Percentiles rank a stretch among this genome's conserved stretches.
These are phyloP conservation scores for Yarrowia osloensis DNA, from an alignment of 805 yeast genomes.

Conservation along the genomic window DNA sequence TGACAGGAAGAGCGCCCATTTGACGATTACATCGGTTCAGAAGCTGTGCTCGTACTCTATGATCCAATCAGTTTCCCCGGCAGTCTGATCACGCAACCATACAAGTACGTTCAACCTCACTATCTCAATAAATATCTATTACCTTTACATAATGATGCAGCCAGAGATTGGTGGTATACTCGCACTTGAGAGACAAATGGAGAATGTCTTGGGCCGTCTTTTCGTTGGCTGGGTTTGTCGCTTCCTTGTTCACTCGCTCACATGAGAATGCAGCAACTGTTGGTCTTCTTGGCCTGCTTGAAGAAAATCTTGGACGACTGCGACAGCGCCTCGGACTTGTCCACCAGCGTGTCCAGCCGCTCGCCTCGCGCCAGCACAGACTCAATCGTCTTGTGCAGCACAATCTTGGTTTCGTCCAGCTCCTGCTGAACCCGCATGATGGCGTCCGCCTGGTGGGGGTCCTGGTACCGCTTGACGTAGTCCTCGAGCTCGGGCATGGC, in stretches of 20 bases:
- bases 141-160: slow-evolving; percentile 23
- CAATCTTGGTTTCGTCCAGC: slow-evolving; percentile 95
- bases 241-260: slow-evolving; percentile 40
- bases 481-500: slow-evolving; percentile 61
- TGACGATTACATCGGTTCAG: no score
- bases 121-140: slow-evolving; percentile 24
- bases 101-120: no score
- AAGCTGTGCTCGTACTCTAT: no score
- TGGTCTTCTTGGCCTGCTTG: slow-evolving; percentile 93
- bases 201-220: neutral
- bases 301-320: slow-evolving; percentile 90
- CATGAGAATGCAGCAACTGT: slow-evolving; percentile 82
- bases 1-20: no score
- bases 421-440: slow-evolving; percentile 97
- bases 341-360: slow-evolving; percentile 88
- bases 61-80: no score
- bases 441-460: slow-evolving; percentile 95
- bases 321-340: slow-evolving; percentile 90
- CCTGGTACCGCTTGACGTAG: slow-evolving; percentile 84
- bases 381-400: slow-evolving; percentile 93
- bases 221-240: neutral
- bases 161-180: neutral
- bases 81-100: no score
- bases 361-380: slow-evolving; percentile 94
- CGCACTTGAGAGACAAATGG: neutral